A percentile compares a stretch with the other conserved stretches of the same genome.
phyloP scores from a whole-genome alignment of 805 yeast species.

The Groenewaldozyma tartarivorans region DNA sequence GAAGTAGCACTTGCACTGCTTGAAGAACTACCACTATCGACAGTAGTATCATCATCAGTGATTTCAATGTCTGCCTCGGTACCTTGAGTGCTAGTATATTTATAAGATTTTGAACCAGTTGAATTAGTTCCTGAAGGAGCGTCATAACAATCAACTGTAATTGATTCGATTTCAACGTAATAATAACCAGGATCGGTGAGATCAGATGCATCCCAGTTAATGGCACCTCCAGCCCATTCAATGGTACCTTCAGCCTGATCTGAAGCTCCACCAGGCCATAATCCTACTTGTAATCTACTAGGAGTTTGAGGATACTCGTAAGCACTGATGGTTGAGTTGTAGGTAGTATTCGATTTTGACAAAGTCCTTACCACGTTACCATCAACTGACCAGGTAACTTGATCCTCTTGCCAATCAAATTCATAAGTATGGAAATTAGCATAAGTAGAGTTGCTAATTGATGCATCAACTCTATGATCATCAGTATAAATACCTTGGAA shows the following conservation, averaged over 20 bases:
- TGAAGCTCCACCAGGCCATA: constrained; percentile 47
- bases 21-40: not conserved
- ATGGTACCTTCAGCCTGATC: constrained; percentile 49
- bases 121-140: constrained; percentile 48
- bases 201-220: constrained; percentile 75
- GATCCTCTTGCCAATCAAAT: constrained; percentile 77
- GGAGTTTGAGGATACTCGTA: constrained; percentile 91
- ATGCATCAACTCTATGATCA: constrained; percentile 41
- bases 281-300: constrained; percentile 58
- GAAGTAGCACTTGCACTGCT: not conserved
- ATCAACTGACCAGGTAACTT: constrained; percentile 62
- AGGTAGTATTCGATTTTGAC: constrained; percentile 41
- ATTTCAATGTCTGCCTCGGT: constrained; percentile 42
- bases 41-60: constrained; percentile 37
- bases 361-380: constrained; percentile 60
- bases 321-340: constrained; percentile 40
- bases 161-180: constrained; percentile 52
- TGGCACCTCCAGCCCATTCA: constrained; percentile 78
- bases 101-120: constrained; percentile 42
- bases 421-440: constrained; percentile 64
- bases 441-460: constrained; percentile 41
- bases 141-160: constrained; percentile 60
- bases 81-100: constrained; percentile 41
- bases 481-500: constrained; percentile 66
- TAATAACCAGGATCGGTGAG: constrained; percentile 68